A percentile compares a stretch with the other conserved stretches of the same genome.
Conservation (phyloP, 1,139 yeast species). For the Saccharomyces hybrid region DNA sequence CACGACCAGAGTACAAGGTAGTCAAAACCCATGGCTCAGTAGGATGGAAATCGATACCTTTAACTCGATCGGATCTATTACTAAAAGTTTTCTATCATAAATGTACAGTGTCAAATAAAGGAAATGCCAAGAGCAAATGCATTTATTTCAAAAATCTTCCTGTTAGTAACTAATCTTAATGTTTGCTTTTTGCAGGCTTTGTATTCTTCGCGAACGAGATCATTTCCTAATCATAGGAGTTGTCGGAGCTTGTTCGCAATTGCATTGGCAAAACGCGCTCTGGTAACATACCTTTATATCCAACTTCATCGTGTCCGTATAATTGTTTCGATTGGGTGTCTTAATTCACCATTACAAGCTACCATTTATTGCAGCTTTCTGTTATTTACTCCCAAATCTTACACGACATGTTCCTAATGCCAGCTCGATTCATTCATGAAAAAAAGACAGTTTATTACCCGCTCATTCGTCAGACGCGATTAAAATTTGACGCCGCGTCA, state of each 20-base stretch:
- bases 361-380: neutral
- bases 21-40: slow-evolving; percentile 94
- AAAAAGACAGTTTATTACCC: neutral
- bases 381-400: neutral
- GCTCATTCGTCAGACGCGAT: neutral
- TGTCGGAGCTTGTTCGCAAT: neutral
- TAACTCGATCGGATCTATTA: slow-evolving; percentile 81
- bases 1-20: slow-evolving; percentile 70
- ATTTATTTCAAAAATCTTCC: neutral
- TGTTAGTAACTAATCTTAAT: neutral
- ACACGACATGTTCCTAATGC: neutral
- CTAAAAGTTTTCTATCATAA: slow-evolving; percentile 26
- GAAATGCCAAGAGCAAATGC: neutral
- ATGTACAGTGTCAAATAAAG: neutral
- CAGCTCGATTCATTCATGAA: neutral
- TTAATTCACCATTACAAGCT: neutral
- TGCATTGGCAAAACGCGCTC: neutral
- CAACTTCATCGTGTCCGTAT: slow-evolving; percentile 5
- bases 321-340: neutral
- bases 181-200: neutral
- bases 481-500: neutral
- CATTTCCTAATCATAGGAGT: neutral
- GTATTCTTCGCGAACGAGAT: neutral
- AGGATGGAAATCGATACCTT: slow-evolving; percentile 97
- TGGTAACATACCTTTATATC: slow-evolving; percentile 7